Percentiles rank a stretch among this genome's conserved stretches.
These are phyloP conservation scores for Mycena galopus DNA, from an alignment of 768 basidiomycete genomes.

Conservation along the genomic window DNA sequence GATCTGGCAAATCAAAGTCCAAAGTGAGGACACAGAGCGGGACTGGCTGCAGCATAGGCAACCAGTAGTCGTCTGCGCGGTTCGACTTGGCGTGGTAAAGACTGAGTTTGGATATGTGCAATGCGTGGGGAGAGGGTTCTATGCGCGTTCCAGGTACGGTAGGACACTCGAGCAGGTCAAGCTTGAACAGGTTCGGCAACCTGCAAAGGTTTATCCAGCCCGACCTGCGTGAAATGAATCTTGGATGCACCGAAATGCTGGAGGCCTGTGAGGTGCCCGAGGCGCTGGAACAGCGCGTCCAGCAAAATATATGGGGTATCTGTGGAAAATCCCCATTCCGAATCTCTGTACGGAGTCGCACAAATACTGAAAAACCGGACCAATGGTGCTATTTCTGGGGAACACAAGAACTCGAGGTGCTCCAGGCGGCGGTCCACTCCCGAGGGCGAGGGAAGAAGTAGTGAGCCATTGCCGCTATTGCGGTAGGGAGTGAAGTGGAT, in stretches of 20 bases:
- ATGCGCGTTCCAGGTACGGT: background rate
- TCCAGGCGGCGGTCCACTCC: constrained; percentile 1
- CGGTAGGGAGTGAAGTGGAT: background rate
- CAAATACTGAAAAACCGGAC: background rate
- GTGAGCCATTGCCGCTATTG: no score
- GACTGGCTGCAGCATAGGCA: no score
- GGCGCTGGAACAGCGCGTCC: no score
- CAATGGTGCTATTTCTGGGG: no score
- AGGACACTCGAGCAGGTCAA: background rate
- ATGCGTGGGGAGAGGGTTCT: no score
- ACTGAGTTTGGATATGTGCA: constrained; percentile 1
- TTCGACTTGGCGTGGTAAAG: no score
- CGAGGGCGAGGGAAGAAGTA: background rate
- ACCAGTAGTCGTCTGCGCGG: no score
- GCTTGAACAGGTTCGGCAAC: background rate
- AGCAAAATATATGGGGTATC: no score
- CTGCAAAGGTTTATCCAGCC: constrained; percentile 1
- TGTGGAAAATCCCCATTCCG: background rate
- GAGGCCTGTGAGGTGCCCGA: no score
- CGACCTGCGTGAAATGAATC: constrained; percentile 9
- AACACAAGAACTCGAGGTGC: background rate
- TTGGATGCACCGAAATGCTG: no score
- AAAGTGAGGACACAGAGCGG: no score
- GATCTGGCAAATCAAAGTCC: no score
- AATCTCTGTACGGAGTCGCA: background rate